Evolutionary conservation across 257 asterid species (phyloP).

Genomic region (Solanum stenotomum): DNA sequence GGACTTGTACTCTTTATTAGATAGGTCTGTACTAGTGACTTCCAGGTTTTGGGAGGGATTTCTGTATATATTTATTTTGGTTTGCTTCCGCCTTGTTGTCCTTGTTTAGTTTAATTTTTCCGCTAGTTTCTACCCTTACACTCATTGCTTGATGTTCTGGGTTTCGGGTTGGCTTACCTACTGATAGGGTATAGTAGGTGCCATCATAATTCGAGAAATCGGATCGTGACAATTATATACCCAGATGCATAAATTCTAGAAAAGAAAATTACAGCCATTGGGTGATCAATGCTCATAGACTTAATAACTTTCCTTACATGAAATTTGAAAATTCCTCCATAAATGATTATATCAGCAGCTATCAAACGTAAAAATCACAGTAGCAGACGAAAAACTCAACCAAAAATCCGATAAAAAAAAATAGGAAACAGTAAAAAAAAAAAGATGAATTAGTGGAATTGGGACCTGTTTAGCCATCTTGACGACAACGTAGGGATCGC

Average conservation of each 20-base stretch:
- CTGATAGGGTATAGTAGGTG: too few species aligned
- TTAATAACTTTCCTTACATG: background rate
- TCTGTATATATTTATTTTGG: too few species aligned
- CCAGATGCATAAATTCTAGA: background rate
- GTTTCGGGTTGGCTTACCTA: too few species aligned
- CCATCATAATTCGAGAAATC: too few species aligned
- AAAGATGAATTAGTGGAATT: background rate
- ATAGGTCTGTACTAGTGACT: too few species aligned
- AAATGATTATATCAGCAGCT: background rate
- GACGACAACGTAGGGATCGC: constrained; percentile 48
- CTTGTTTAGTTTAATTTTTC: too few species aligned
- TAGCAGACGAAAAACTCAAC: background rate
- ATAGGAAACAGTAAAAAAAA: too few species aligned
- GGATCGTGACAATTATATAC: background rate
- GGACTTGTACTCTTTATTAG: too few species aligned
- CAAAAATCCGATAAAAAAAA: background rate
- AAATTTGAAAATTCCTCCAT: background rate
- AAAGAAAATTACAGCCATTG: background rate
- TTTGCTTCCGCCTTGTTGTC: too few species aligned
- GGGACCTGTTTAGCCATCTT: constrained; percentile 10
- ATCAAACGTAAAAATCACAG: background rate
- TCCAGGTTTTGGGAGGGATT: too few species aligned
- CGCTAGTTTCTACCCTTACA: too few species aligned
- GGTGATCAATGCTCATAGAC: background rate
- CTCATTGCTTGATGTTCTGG: too few species aligned